Conservation (phyloP, 495 filamentous ascomycete species). For the Mytilinidion resinicola region DNA sequence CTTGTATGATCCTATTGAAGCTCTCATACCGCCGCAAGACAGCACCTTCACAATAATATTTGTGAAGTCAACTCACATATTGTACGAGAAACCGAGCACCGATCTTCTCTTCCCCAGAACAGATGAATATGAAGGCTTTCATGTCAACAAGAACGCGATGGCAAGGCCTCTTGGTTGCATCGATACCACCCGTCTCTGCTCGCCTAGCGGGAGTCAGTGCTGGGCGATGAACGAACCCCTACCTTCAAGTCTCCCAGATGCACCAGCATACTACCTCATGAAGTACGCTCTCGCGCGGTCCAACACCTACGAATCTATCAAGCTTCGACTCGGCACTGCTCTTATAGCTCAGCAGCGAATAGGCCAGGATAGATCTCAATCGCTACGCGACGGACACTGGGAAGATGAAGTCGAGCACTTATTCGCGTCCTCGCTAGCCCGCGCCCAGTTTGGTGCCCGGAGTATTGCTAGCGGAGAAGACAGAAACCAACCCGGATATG, state of each 20-base stretch:
- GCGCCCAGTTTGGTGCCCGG: constrained; percentile 24
- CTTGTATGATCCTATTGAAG: constrained; percentile 15
- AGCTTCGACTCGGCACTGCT: constrained; percentile 21
- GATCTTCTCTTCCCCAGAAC: constrained; percentile 27
- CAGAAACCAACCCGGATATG: constrained; percentile 15
- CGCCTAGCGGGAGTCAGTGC: constrained; percentile 17
- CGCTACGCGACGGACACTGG: constrained; percentile 23
- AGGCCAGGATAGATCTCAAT: constrained; percentile 15
- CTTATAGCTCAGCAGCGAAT: constrained; percentile 27
- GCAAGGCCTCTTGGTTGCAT: constrained; percentile 24
- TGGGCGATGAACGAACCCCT: constrained; percentile 16
- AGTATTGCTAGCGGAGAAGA: constrained; percentile 26
- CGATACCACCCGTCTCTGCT: constrained; percentile 20
- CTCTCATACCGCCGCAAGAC: constrained; percentile 5
- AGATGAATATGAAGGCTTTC: constrained; percentile 5
- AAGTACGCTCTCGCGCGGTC: constrained; percentile 20
- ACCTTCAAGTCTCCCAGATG: background rate
- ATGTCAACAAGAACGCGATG: constrained; percentile 14
- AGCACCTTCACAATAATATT: constrained; percentile 29
- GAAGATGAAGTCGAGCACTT: constrained; percentile 21
- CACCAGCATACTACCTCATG: constrained; percentile 21
- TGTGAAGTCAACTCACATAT: constrained; percentile 21
- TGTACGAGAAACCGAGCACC: constrained; percentile 16
- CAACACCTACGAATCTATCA: constrained; percentile 27
- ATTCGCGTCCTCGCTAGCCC: constrained; percentile 27